These are phyloP conservation scores for Colletotrichum kahawae DNA, from an alignment of 2,329 filamentous ascomycete genomes.

Conservation along the genomic window DNA sequence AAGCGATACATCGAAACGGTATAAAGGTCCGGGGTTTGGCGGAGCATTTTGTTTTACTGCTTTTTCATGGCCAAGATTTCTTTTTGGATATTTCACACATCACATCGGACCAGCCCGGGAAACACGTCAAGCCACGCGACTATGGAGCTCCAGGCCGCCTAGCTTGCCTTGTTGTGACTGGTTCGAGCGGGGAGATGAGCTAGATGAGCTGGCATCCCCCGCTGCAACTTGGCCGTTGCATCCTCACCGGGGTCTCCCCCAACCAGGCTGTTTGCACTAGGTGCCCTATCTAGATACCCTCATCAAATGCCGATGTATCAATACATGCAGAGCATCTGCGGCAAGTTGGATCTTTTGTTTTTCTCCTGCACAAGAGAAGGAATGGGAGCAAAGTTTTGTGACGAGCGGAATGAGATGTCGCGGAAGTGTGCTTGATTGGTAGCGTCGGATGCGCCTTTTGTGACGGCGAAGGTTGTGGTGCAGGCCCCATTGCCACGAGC, in stretches of 20 bases:
- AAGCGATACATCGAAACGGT: constrained; percentile 82
- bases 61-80: not conserved
- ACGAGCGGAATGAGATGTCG: not conserved
- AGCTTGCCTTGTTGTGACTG: not conserved
- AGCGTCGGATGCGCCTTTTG: constrained; percentile 5
- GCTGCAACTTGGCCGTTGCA: not conserved
- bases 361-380: not conserved
- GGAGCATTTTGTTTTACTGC: not conserved
- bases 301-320: constrained; percentile 5
- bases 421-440: constrained; percentile 5
- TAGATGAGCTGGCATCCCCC: not conserved
- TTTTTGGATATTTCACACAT: not conserved
- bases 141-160: not conserved
- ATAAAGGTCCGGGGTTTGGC: constrained; percentile 32
- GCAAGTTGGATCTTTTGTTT: not conserved
- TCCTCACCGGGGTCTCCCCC: not conserved
- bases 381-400: not conserved
- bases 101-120: not conserved
- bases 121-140: not conserved
- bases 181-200: not conserved
- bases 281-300: constrained; percentile 17
- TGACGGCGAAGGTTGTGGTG: not conserved
- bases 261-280: not conserved
- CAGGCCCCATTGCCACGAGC: constrained; percentile 3
- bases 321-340: not conserved